Conservation (phyloP, 1,139 yeast species). For the Sugiyamaella xylanicola region DNA sequence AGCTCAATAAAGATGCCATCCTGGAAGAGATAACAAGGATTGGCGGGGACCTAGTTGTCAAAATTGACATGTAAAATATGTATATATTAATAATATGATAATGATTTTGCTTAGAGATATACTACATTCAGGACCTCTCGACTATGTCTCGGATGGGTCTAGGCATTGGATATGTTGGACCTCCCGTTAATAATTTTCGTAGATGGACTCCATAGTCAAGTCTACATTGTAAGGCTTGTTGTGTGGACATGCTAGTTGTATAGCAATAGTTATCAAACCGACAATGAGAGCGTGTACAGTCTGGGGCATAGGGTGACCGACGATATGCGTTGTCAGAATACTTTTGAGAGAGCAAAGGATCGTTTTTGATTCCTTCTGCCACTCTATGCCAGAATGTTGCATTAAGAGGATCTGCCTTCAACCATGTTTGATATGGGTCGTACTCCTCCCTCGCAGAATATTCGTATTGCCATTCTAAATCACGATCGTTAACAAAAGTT, state of each 20-base stretch:
- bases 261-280: slow-evolving; percentile 38
- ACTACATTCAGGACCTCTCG: slow-evolving; percentile 17
- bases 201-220: slow-evolving; percentile 21
- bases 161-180: slow-evolving; percentile 38
- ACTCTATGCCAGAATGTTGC: slow-evolving; percentile 41
- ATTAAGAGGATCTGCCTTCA: slow-evolving; percentile 36
- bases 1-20: slow-evolving; percentile 72
- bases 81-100: slow-evolving; percentile 8
- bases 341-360: slow-evolving; percentile 49
- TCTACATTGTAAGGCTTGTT: slow-evolving; percentile 33
- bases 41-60: slow-evolving; percentile 63
- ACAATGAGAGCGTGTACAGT: slow-evolving; percentile 34
- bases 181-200: slow-evolving; percentile 26
- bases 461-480: slow-evolving; percentile 35
- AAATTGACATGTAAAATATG: slow-evolving; percentile 27
- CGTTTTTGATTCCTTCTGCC: slow-evolving; percentile 35
- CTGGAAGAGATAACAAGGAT: slow-evolving; percentile 69
- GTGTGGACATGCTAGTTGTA: slow-evolving; percentile 36
- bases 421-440: slow-evolving; percentile 34
- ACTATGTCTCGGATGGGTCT: slow-evolving; percentile 30
- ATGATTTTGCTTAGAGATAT: slow-evolving; percentile 2
- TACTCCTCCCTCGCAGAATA: slow-evolving; percentile 41
- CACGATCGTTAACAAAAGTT: slow-evolving; percentile 45
- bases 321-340: slow-evolving; percentile 55
- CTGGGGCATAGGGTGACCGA: slow-evolving; percentile 49